phyloP scores from a whole-genome alignment of 2,329 filamentous ascomycete genomes.

The Helminthosporium solani region DNA sequence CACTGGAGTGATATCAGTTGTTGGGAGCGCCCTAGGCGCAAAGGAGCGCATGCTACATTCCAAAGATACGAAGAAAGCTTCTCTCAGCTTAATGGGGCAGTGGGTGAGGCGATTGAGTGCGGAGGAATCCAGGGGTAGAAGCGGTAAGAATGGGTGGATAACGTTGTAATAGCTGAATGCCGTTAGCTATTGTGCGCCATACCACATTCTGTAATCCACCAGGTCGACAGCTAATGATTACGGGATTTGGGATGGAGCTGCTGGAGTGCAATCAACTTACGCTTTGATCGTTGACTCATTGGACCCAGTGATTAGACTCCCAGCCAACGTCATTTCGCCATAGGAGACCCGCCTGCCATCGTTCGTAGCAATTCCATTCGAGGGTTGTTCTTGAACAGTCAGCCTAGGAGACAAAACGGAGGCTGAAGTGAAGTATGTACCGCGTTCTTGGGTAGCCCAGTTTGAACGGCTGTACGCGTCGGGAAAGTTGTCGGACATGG shows the following conservation, averaged over 20 bases:
- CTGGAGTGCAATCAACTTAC: constrained; percentile 18
- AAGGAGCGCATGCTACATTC: constrained; percentile 37
- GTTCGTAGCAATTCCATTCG: constrained; percentile 26
- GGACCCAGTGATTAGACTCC: constrained; percentile 36
- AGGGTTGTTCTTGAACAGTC: constrained; percentile 29
- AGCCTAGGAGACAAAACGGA: constrained; percentile 19
- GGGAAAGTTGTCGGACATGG: constrained; percentile 39
- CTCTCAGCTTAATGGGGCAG: constrained; percentile 37
- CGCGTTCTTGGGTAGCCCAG: constrained; percentile 39
- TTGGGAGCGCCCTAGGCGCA: constrained; percentile 29
- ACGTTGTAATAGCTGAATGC: constrained; percentile 35
- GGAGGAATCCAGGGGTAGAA: constrained; percentile 35
- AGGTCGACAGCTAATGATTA: neutral
- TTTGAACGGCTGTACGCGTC: constrained; percentile 35
- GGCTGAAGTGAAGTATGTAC: constrained; percentile 29
- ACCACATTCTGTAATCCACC: neutral
- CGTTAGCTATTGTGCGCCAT: constrained; percentile 14
- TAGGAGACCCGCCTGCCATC: constrained; percentile 35
- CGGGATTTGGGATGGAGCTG: neutral
- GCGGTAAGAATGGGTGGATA: constrained; percentile 38
- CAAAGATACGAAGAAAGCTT: constrained; percentile 38
- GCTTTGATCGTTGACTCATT: constrained; percentile 40
- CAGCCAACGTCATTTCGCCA: constrained; percentile 36
- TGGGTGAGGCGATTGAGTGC: constrained; percentile 37
- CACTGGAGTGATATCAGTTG: constrained; percentile 24